Conservation (phyloP, 768 basidiomycete genomes). For the Lactarius pseudohatsudake region DNA sequence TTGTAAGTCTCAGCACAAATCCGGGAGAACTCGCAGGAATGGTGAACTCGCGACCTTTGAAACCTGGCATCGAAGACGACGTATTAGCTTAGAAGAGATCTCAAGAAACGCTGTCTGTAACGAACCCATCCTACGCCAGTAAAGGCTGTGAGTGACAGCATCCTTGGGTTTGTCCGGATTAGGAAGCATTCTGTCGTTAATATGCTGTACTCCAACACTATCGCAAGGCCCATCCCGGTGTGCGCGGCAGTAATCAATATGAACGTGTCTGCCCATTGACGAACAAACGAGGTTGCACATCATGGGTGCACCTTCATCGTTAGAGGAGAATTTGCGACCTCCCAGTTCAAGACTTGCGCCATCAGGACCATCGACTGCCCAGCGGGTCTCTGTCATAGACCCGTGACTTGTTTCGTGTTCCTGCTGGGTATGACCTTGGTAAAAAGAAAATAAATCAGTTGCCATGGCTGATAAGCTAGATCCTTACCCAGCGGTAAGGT, state of each 20-base stretch:
- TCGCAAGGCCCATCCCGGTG: constrained; percentile 40
- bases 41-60: constrained; percentile 44
- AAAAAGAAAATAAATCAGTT: too few species aligned
- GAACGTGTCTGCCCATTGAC: constrained; percentile 55
- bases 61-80: constrained; percentile 39
- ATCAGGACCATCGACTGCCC: constrained; percentile 56
- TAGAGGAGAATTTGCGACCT: constrained; percentile 51
- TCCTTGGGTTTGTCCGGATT: constrained; percentile 51
- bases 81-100: background rate
- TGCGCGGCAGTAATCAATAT: constrained; percentile 51
- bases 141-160: constrained; percentile 50
- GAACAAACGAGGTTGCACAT: constrained; percentile 57
- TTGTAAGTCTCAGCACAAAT: background rate
- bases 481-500: constrained; percentile 51
- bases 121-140: constrained; percentile 58
- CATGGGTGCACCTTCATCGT: constrained; percentile 60
- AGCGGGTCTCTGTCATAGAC: constrained; percentile 56
- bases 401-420: constrained; percentile 64
- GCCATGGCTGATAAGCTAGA: background rate
- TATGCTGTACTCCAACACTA: constrained; percentile 48
- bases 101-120: constrained; percentile 7
- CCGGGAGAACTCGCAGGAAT: background rate
- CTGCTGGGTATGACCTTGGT: constrained; percentile 53
- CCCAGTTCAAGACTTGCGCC: constrained; percentile 51
- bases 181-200: constrained; percentile 43